Evolutionary conservation across 352 stramenopile genomes (phyloP), one percentile per base, ranked within the genome.

Genomic region (Phytophthora ohioensis): DNA sequence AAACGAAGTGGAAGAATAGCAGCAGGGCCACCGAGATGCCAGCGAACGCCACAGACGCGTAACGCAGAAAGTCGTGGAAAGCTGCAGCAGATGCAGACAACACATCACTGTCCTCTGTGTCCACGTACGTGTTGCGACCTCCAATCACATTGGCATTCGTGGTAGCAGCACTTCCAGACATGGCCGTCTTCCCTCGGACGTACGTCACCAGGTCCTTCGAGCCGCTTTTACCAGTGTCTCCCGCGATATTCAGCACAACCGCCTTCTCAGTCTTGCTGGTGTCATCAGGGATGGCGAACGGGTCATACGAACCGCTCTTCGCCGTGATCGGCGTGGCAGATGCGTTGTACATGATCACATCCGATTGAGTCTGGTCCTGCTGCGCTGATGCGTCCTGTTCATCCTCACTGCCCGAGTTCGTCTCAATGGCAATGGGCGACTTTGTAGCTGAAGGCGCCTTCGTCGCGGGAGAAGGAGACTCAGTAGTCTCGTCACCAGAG

Each of bases 21-120:
- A 91, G 60, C 30, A 93, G 55, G 31, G 80, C 79, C 27, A 90
- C 78, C 9, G 84, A 89, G 32, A 92, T 85, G 36, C 82, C 82
- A n/a, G 82, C 82, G 34, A 91, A 91, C 9, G 82, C 79, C 0
- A 82, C 76, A 0, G 78, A 79, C 30, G 80, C 67, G 54, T 90
- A 92, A 1, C 81, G 77, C 64, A 90, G 42, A 55, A 90, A 86
- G 48, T 90, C 79, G 55, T 92, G 82, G 57, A 88, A 84, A 32
- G 74, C 52, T 13, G 80, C 66, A 8, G 76, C 84, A 3, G 83
- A 73, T 1, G 69, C 52, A 12, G 81, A 91, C 64, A 90, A 58
- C 57, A 82, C 67, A 38, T 78, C 60, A 5, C 74, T 84, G 34
- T 80, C 69, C 51, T 85, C 76, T 6, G 81, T 80, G 38, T 85